These are phyloP conservation scores for Mucor mucedo DNA, from an alignment of 371 early-diverging fungal genomes.

Conservation along the genomic window DNA sequence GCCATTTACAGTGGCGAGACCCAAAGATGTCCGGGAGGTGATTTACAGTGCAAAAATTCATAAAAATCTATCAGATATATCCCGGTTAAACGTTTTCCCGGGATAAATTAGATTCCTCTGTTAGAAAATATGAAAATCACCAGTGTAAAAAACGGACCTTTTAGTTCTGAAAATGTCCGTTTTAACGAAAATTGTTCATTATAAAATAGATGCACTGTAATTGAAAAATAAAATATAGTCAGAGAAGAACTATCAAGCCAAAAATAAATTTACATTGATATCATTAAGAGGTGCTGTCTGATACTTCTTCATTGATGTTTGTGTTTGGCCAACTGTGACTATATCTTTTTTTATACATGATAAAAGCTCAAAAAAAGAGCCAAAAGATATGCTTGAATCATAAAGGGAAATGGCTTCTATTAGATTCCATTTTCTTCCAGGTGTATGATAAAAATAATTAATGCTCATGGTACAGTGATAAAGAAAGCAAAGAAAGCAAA, in stretches of 20 bases:
- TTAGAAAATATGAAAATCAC: too few species aligned
- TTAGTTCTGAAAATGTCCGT: too few species aligned
- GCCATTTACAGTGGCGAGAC: too few species aligned
- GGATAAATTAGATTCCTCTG: too few species aligned
- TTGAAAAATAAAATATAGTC: conserved; percentile 8
- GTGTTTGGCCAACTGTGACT: conserved; percentile 5
- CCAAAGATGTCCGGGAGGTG: too few species aligned
- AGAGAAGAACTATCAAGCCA: conserved; percentile 3
- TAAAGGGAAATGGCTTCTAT: conserved; percentile 15
- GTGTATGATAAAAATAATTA: conserved; percentile 18
- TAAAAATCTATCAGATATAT: too few species aligned
- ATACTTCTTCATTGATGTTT: conserved; percentile 15
- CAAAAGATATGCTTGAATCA: conserved; percentile 13
- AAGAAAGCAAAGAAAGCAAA: background rate
- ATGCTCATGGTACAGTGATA: conserved; percentile 4
- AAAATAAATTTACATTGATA: conserved; percentile 10
- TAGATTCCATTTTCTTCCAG: conserved; percentile 13
- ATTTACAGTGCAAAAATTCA: too few species aligned
- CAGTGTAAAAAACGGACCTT: too few species aligned
- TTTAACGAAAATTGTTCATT: too few species aligned
- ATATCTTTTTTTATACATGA: conserved; percentile 13
- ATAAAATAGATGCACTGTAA: too few species aligned
- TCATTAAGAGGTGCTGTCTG: background rate
- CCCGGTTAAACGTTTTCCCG: too few species aligned
- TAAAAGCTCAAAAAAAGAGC: conserved; percentile 16